Conservation (phyloP, 371 early-diverging fungal species). For the Coemansia sp. region DNA sequence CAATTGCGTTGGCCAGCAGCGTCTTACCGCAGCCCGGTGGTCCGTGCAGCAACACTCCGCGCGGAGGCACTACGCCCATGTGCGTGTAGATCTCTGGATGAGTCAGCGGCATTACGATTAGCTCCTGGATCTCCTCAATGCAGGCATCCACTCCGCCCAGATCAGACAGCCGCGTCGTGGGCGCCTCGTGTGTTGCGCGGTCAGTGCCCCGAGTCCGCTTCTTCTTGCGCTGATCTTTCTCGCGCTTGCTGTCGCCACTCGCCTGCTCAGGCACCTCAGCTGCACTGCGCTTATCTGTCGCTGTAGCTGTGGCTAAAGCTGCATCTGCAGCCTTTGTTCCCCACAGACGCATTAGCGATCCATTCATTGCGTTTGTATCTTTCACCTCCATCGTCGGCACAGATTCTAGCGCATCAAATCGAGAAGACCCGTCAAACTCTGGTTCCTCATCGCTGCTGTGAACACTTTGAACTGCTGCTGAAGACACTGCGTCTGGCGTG, state of each 20-base stretch:
- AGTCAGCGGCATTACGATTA: slow-evolving; percentile 94
- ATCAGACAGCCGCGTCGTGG: slow-evolving; percentile 69
- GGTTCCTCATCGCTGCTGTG: slow-evolving; percentile 36
- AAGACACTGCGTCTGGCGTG: background rate
- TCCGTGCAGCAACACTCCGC: slow-evolving; percentile 97
- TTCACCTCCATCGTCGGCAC: slow-evolving; percentile 51
- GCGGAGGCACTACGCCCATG: slow-evolving; percentile 94
- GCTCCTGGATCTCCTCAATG: slow-evolving; percentile 91
- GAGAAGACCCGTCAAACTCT: slow-evolving; percentile 20
- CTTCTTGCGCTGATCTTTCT: slow-evolving; percentile 12
- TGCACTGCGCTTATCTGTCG: slow-evolving; percentile 15
- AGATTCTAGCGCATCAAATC: slow-evolving; percentile 29
- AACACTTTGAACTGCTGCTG: background rate
- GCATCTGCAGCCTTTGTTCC: slow-evolving; percentile 34
- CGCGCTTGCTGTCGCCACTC: slow-evolving; percentile 19
- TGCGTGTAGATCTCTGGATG: slow-evolving; percentile 96
- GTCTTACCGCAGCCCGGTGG: slow-evolving; percentile 99
- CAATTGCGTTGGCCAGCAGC: slow-evolving; percentile 95
- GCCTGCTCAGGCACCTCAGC: slow-evolving; percentile 22
- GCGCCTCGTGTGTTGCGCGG: slow-evolving; percentile 47
- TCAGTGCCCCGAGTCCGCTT: slow-evolving; percentile 39
- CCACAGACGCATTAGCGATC: slow-evolving; percentile 70
- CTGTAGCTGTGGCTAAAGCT: background rate
- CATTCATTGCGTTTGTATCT: slow-evolving; percentile 73
- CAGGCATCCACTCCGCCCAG: slow-evolving; percentile 88